Conservation (phyloP, 164 flowering plant genomes). For the Euptelea pleiosperma region DNA sequence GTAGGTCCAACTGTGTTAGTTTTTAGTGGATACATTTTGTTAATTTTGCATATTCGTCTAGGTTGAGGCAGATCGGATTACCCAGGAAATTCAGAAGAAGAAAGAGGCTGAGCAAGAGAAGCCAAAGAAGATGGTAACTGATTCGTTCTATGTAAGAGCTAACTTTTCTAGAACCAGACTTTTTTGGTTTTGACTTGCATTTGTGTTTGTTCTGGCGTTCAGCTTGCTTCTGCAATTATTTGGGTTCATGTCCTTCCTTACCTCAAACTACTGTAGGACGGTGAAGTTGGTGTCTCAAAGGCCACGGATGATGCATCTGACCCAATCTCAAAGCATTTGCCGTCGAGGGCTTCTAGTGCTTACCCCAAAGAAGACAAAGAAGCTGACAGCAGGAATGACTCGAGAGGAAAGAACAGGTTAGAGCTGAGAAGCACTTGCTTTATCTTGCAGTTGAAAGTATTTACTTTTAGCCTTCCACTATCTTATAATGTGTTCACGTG, state of each 20-base stretch:
- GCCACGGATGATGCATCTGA: constrained; percentile 32
- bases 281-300: constrained; percentile 34
- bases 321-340: constrained; percentile 26
- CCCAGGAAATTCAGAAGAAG: constrained; percentile 66
- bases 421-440: constrained; percentile 3
- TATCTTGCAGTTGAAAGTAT: constrained; percentile 12
- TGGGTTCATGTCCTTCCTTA: constrained; percentile 98
- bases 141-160: constrained; percentile 43
- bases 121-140: constrained; percentile 64
- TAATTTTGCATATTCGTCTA: constrained; percentile 15
- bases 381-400: constrained; percentile 46
- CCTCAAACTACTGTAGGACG: constrained; percentile 99
- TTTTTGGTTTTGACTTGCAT: constrained; percentile 54
- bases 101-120: constrained; percentile 55
- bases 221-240: constrained; percentile 99
- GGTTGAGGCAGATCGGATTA: constrained; percentile 74
- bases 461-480: constrained; percentile 21
- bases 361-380: constrained; percentile 39
- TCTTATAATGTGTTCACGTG: neutral
- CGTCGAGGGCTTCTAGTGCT: constrained; percentile 22
- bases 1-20: neutral
- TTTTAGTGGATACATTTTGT: neutral
- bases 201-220: constrained; percentile 71
- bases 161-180: constrained; percentile 15
- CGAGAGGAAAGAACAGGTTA: constrained; percentile 53